Evolutionary conservation across 768 basidiomycete species (phyloP).

Genomic region (Suillus tomentosus): DNA sequence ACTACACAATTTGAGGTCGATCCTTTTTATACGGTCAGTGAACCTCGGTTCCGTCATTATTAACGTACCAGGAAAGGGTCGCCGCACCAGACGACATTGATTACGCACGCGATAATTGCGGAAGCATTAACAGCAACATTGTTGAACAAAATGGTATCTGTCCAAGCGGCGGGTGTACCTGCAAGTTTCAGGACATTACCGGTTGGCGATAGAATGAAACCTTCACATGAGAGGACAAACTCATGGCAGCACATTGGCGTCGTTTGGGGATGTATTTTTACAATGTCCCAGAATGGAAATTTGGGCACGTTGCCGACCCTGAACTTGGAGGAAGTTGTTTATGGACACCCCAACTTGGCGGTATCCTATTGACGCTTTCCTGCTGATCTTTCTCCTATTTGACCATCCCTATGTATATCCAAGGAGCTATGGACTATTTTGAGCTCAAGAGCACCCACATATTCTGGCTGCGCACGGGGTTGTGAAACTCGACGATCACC

Average conservation of each 20-base stretch:
- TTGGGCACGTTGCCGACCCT: slow-evolving; percentile 6
- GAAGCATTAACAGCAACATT: background rate
- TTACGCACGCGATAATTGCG: slow-evolving; percentile 9
- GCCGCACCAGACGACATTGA: slow-evolving; percentile 5
- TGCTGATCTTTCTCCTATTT: background rate
- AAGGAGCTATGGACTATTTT: background rate
- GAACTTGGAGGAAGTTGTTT: background rate
- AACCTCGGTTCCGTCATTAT: slow-evolving; percentile 12
- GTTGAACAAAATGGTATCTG: background rate
- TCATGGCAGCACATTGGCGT: background rate
- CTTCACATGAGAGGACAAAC: background rate
- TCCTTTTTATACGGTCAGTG: slow-evolving; percentile 27
- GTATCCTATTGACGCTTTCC: background rate
- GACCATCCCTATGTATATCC: background rate
- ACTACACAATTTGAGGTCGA: background rate
- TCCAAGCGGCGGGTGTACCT: too few relatives aligned
- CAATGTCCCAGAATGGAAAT: background rate
- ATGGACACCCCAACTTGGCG: background rate
- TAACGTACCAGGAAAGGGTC: slow-evolving; percentile 15
- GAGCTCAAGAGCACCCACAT: too few relatives aligned
- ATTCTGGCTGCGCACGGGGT: too few relatives aligned
- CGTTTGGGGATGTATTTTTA: background rate
- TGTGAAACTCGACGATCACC: background rate
- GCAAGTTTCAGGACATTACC: background rate
- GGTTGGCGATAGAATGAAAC: background rate